Conservation (phyloP, 164 flowering plant genomes). For the Hamamelis virginiana region DNA sequence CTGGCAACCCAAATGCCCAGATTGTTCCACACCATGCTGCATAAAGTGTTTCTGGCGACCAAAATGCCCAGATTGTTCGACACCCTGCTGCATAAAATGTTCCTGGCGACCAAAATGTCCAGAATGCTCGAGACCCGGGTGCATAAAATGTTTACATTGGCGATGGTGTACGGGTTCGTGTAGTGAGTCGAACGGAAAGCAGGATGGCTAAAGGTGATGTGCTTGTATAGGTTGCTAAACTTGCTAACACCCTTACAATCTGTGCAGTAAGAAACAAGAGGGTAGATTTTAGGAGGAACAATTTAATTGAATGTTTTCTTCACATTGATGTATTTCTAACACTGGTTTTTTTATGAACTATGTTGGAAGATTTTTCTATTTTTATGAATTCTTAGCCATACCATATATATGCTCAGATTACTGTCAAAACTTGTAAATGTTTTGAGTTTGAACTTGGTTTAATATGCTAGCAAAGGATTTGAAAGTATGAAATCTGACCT, state of each 20-base stretch:
- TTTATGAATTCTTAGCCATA: too few relatives aligned
- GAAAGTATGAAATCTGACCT: too few relatives aligned
- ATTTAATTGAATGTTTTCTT: not conserved
- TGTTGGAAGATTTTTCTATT: too few relatives aligned
- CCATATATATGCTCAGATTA: too few relatives aligned
- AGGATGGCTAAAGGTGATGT: conserved; percentile 12
- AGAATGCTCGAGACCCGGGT: conserved; percentile 4
- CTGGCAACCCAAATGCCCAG: conserved; percentile 21
- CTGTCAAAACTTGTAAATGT: too few relatives aligned
- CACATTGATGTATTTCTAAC: not conserved
- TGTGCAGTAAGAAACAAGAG: conserved; percentile 16
- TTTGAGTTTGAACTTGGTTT: too few relatives aligned
- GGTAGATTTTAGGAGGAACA: not conserved
- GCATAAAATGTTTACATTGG: conserved; percentile 21
- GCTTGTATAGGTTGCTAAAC: conserved; percentile 21
- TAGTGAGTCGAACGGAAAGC: conserved; percentile 7
- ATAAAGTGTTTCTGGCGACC: not conserved
- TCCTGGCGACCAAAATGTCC: conserved; percentile 12
- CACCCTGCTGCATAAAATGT: conserved; percentile 15
- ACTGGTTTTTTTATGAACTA: not conserved
- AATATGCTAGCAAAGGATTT: too few relatives aligned
- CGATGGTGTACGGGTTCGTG: conserved; percentile 14
- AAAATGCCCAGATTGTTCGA: conserved; percentile 18
- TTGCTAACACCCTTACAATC: conserved; percentile 24
- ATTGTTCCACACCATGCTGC: conserved; percentile 6